Evolutionary conservation across 106 monocot genomes (phyloP).

Genomic region (Platanthera zijinensis): DNA sequence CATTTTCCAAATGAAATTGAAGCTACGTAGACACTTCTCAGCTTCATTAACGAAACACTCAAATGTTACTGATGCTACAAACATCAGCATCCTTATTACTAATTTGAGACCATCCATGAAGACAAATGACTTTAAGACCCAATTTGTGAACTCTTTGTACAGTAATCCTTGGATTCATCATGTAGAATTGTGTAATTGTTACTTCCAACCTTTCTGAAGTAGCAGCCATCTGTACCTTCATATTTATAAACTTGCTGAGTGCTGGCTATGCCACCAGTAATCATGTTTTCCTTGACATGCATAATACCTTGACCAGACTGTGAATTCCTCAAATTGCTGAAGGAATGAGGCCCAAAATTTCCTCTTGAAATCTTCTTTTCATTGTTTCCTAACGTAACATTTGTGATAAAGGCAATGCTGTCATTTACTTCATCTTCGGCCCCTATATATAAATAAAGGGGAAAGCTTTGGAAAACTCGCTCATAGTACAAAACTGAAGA

Average conservation of each 20-base stretch:
- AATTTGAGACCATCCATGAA: too few species aligned
- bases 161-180: constrained; percentile 40
- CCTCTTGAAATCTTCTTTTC: constrained; percentile 48
- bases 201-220: constrained; percentile 83
- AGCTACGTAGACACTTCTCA: too few species aligned
- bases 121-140: neutral
- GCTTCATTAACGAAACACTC: too few species aligned
- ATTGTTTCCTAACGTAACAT: constrained; percentile 53
- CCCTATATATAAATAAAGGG: constrained; percentile 45
- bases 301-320: constrained; percentile 54
- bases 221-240: constrained; percentile 78
- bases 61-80: too few species aligned
- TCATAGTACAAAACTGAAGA: constrained; percentile 38
- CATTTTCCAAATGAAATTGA: too few species aligned
- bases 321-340: constrained; percentile 34
- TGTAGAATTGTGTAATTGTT: constrained; percentile 66
- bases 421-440: constrained; percentile 24
- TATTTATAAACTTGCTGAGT: constrained; percentile 67
- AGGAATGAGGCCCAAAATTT: constrained; percentile 32
- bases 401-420: constrained; percentile 27
- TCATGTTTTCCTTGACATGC: constrained; percentile 55
- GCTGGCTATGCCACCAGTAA: constrained; percentile 32
- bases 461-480: constrained; percentile 42
- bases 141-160: constrained; percentile 11
- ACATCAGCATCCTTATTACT: too few species aligned